These are phyloP conservation scores for Mortierella sp. DNA, from an alignment of 371 early-diverging fungal species.

Conservation along the genomic window DNA sequence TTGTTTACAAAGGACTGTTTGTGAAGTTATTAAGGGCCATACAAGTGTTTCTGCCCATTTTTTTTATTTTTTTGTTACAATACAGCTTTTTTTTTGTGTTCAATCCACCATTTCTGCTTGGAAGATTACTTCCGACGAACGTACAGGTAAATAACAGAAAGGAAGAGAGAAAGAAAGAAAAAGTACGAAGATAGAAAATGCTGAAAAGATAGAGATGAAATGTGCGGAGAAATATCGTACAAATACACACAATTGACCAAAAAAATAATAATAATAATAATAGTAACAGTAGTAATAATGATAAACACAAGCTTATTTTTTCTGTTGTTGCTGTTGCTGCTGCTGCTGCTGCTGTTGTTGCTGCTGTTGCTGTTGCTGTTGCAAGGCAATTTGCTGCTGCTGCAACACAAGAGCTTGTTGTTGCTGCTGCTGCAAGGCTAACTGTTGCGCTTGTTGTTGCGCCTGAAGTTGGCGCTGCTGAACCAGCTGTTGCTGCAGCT, in stretches of 20 bases:
- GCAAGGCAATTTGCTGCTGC: conserved; percentile 18
- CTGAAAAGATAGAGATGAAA: background rate
- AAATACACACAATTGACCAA: background rate
- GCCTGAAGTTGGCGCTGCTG: conserved; percentile 31
- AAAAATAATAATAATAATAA: conserved; percentile 2
- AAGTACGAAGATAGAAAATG: background rate
- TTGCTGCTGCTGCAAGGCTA: conserved; percentile 25
- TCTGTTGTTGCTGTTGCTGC: conserved; percentile 1
- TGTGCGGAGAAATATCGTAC: conserved; percentile 3
- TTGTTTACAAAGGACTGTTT: no score
- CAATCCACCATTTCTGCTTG: background rate
- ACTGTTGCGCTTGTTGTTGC: conserved; percentile 34
- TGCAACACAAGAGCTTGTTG: conserved; percentile 24
- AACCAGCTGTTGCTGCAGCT: conserved; percentile 34
- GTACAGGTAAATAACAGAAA: no score
- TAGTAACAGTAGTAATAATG: background rate
- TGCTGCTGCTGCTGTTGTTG: conserved; percentile 23
- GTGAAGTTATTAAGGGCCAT: no score
- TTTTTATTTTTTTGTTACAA: background rate
- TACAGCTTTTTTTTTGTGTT: background rate
- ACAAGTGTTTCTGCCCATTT: no score
- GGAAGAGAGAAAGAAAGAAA: no score
- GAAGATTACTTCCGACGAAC: no score
- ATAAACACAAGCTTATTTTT: background rate
- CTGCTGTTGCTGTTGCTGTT: conserved; percentile 26